These are phyloP conservation scores for Daldinia caldariorum DNA, from an alignment of 495 filamentous ascomycete genomes.

Conservation along the genomic window DNA sequence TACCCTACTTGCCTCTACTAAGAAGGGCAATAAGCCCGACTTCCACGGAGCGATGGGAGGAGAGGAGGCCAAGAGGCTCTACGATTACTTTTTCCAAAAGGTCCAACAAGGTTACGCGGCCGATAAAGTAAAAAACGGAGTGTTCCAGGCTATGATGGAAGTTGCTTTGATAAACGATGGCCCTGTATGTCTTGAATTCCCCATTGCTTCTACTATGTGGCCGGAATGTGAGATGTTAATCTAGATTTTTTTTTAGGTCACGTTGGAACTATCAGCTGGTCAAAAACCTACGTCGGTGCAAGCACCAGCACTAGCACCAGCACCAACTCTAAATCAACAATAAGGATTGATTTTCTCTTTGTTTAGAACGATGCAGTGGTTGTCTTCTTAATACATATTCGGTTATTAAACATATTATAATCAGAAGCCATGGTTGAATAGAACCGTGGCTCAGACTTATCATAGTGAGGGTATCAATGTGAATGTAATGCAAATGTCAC, in stretches of 20 bases:
- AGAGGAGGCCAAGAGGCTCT: constrained; percentile 79
- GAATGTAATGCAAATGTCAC: constrained; percentile 6
- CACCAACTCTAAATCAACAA: constrained; percentile 22
- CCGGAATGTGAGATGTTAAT: constrained; percentile 25
- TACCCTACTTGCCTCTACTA: constrained; percentile 88
- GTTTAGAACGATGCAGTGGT: not conserved
- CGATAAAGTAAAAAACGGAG: constrained; percentile 89
- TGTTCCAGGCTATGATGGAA: constrained; percentile 99
- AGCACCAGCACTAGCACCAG: constrained; percentile 12
- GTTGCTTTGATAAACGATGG: constrained; percentile 94
- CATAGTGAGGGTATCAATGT: constrained; percentile 40
- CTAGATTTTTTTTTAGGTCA: constrained; percentile 39
- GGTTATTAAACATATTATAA: not conserved
- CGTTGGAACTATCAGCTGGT: constrained; percentile 46
- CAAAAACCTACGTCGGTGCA: constrained; percentile 26
- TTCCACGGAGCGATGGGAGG: constrained; percentile 89
- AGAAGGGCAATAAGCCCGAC: constrained; percentile 93
- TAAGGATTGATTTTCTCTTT: not conserved
- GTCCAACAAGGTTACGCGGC: constrained; percentile 75
- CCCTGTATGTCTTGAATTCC: constrained; percentile 71
- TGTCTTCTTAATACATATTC: not conserved
- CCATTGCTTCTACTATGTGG: constrained; percentile 24
- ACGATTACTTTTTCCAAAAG: constrained; percentile 81
- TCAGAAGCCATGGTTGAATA: constrained; percentile 5
- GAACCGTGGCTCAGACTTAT: constrained; percentile 12